phyloP scores from a whole-genome alignment of 805 yeast genomes.

The Saccharomycopsis olivae region DNA sequence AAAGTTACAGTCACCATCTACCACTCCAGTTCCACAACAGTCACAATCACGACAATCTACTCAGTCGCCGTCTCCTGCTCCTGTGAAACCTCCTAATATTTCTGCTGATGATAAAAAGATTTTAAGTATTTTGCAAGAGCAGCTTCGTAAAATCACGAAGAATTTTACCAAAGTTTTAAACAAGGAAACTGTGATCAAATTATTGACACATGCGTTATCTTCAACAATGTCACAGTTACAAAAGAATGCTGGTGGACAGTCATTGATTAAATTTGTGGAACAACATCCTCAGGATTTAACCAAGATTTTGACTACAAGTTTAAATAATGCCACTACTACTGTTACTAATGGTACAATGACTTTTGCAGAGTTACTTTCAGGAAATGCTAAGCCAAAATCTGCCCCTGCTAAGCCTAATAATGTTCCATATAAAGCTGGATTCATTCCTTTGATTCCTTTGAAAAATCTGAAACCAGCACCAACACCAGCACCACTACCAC shows the following conservation, averaged over 20 bases:
- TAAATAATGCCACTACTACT: slow-evolving; percentile 63
- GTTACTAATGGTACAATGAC: slow-evolving; percentile 45
- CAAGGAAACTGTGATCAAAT: slow-evolving; percentile 72
- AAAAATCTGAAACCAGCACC: slow-evolving; percentile 11
- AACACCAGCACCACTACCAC: slow-evolving; percentile 1
- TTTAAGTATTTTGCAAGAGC: slow-evolving; percentile 75
- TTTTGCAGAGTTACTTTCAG: slow-evolving; percentile 26
- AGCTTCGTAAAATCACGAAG: slow-evolving; percentile 68
- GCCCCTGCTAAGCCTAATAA: slow-evolving; percentile 16
- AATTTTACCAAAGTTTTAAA: slow-evolving; percentile 67
- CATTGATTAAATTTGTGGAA: slow-evolving; percentile 66
- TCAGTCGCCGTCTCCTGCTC: not conserved
- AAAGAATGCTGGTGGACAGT: slow-evolving; percentile 70
- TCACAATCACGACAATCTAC: slow-evolving; percentile 20
- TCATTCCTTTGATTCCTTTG: slow-evolving; percentile 19
- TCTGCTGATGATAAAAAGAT: slow-evolving; percentile 43
- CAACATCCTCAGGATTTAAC: slow-evolving; percentile 75
- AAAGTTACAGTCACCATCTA: not conserved
- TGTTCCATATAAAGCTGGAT: too few relatives aligned
- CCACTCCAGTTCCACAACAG: slow-evolving; percentile 33
- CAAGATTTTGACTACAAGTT: slow-evolving; percentile 67
- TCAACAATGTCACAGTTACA: slow-evolving; percentile 88
- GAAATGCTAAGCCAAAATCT: slow-evolving; percentile 10
- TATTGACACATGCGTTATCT: slow-evolving; percentile 83
- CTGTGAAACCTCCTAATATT: slow-evolving; percentile 5